Conservation (phyloP, 129 eudicot species). For the Erigeron canadensis region DNA sequence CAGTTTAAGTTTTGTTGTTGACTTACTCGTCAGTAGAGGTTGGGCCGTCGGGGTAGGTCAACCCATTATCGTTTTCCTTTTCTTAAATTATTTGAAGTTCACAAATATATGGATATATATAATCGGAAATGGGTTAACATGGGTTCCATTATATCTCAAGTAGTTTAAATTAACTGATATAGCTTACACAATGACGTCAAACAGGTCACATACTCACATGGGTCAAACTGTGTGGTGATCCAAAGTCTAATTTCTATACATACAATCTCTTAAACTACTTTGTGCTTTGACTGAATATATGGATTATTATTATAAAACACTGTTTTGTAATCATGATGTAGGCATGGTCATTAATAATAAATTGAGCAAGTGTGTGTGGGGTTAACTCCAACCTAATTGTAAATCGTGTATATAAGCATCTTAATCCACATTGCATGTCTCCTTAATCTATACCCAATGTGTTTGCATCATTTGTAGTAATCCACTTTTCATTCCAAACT, state of each 20-base stretch:
- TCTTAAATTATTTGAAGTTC: neutral
- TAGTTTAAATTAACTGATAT: too few relatives aligned
- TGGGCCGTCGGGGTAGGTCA: too few relatives aligned
- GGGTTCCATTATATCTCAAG: neutral
- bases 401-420: neutral
- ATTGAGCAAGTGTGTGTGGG: neutral
- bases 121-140: neutral
- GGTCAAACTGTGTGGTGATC: too few relatives aligned
- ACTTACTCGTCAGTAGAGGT: too few relatives aligned
- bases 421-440: neutral
- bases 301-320: neutral
- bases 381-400: neutral
- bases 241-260: too few relatives aligned
- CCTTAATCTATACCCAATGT: neutral
- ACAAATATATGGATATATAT: neutral
- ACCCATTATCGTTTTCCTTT: neutral
- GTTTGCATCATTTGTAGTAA: neutral
- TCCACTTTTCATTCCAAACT: neutral
- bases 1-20: too few relatives aligned
- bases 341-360: neutral
- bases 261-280: neutral
- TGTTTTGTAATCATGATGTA: conserved; percentile 4
- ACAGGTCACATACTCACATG: too few relatives aligned
- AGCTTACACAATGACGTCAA: too few relatives aligned
- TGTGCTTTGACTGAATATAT: neutral